Percentiles rank a stretch among this genome's conserved stretches.
Conservation (phyloP, 345 rosid species). For the Pugionium dolabratum region DNA sequence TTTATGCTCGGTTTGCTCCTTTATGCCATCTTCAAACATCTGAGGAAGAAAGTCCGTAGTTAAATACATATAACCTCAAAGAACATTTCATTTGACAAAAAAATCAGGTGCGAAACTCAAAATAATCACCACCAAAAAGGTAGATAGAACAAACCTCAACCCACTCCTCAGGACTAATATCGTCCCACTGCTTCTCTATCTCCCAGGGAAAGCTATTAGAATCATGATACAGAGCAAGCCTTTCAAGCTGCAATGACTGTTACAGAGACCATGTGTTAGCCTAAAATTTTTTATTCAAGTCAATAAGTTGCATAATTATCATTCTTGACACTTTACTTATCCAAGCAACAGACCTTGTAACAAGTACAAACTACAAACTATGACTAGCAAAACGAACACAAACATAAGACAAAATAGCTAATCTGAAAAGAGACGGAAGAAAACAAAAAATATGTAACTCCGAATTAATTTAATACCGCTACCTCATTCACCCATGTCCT, state of each 20-base stretch:
- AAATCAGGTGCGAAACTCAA: neutral
- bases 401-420: slow-evolving; percentile 17
- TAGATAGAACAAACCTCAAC: slow-evolving; percentile 67
- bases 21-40: slow-evolving; percentile 98
- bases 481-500: slow-evolving; percentile 21
- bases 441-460: neutral
- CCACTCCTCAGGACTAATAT: slow-evolving; percentile 88
- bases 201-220: slow-evolving; percentile 80
- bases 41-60: slow-evolving; percentile 36
- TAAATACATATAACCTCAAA: slow-evolving; percentile 12
- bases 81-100: slow-evolving; percentile 20
- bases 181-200: slow-evolving; percentile 85
- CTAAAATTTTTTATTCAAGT: slow-evolving; percentile 16
- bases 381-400: slow-evolving; percentile 22
- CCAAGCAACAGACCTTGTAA: slow-evolving; percentile 23
- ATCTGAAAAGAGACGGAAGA: slow-evolving; percentile 17
- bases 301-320: slow-evolving; percentile 26
- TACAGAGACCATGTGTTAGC: slow-evolving; percentile 39
- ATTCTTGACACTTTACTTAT: slow-evolving; percentile 20
- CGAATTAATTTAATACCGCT: slow-evolving; percentile 13
- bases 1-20: slow-evolving; percentile 54
- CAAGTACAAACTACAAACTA: neutral
- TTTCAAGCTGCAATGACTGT: slow-evolving; percentile 93
- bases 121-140: slow-evolving; percentile 15
- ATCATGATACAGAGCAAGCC: slow-evolving; percentile 95